Conservation (phyloP, 2,329 filamentous ascomycete genomes). For the Beauveria varroae region DNA sequence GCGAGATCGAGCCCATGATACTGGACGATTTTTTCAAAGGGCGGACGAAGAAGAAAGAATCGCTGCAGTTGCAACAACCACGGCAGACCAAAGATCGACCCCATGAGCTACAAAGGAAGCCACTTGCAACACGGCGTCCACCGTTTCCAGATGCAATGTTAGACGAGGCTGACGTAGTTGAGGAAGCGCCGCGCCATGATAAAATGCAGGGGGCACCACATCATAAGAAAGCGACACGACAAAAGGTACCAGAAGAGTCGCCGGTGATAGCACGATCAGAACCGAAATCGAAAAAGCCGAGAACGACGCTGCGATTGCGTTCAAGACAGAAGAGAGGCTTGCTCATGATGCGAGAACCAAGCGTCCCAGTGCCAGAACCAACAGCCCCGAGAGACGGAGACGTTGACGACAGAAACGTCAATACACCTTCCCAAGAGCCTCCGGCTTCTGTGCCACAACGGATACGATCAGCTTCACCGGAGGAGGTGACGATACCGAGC, state of each 20-base stretch:
- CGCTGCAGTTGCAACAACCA: neutral
- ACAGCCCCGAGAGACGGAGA: neutral
- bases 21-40: neutral
- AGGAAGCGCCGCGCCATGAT: neutral
- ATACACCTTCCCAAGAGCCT: neutral
- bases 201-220: neutral
- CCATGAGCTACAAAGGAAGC: neutral
- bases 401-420: neutral
- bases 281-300: neutral
- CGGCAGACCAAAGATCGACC: neutral
- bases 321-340: conserved; percentile 10
- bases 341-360: conserved; percentile 8
- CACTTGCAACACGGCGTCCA: neutral
- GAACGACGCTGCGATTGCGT: conserved; percentile 8
- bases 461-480: neutral
- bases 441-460: neutral
- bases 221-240: neutral
- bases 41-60: neutral
- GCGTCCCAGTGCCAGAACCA: neutral
- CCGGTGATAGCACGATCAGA: neutral
- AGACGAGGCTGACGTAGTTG: neutral
- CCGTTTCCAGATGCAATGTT: neutral
- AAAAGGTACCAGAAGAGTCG: neutral
- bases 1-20: neutral
- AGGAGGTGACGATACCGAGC: conserved; percentile 1